Conservation (phyloP, 805 yeast species). For the Candida schatavii region DNA sequence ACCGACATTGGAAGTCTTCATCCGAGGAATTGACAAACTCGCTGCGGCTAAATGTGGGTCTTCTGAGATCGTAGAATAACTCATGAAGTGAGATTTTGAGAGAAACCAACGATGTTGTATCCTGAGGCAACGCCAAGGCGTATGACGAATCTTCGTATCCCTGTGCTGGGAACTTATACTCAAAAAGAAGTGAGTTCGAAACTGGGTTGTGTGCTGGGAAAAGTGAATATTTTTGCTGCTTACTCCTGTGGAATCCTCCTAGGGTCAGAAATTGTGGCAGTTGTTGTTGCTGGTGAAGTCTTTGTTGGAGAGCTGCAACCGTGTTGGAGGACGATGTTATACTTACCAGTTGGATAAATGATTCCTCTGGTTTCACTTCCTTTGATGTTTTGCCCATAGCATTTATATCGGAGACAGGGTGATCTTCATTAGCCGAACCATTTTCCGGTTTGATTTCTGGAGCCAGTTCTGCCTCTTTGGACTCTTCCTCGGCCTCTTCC, state of each 20-base stretch:
- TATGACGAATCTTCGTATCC: conserved; percentile 41
- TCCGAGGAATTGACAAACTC: conserved; percentile 30
- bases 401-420: conserved; percentile 12
- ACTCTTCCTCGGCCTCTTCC: conserved; percentile 11
- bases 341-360: conserved; percentile 36
- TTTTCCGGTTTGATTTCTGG: conserved; percentile 13
- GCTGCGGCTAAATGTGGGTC: conserved; percentile 32
- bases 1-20: conserved; percentile 41
- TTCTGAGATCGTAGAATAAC: conserved; percentile 28
- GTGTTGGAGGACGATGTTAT: conserved; percentile 27
- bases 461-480: conserved; percentile 7
- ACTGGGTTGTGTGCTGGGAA: conserved; percentile 30
- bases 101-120: conserved; percentile 30
- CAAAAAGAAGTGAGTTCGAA: conserved; percentile 32
- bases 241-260: conserved; percentile 18
- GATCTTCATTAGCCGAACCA: neutral
- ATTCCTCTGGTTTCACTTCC: conserved; percentile 24
- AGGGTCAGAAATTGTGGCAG: conserved; percentile 1
- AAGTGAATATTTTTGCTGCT: conserved; percentile 21
- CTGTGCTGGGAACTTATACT: conserved; percentile 35
- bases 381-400: conserved; percentile 29
- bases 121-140: conserved; percentile 36
- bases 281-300: conserved; percentile 6
- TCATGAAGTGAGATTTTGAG: conserved; percentile 36
- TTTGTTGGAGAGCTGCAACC: conserved; percentile 10